Percentiles rank a stretch among this genome's conserved stretches.
Evolutionary conservation across 2,329 filamentous ascomycete species (phyloP).

Genomic region (Ophiostoma triangulosporum): DNA sequence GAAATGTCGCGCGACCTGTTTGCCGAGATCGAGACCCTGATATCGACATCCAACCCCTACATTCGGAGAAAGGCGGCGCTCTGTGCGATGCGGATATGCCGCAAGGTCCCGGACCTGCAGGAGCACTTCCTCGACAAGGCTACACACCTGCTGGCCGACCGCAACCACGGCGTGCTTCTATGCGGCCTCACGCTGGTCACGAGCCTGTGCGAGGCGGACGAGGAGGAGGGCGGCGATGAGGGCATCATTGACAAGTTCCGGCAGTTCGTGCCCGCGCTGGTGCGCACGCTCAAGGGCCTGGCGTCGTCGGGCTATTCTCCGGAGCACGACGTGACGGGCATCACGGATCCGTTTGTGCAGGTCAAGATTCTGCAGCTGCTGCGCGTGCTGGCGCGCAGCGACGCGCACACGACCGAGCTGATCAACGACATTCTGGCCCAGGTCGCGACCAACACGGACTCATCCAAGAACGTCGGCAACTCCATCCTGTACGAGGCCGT

Average conservation of each 20-base stretch:
- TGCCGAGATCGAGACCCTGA: constrained; percentile 81
- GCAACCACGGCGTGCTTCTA: constrained; percentile 89
- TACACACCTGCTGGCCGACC: constrained; percentile 71
- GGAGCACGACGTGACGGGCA: constrained; percentile 95
- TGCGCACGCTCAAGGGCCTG: constrained; percentile 81
- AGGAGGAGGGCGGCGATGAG: constrained; percentile 84
- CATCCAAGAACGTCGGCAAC: constrained; percentile 96
- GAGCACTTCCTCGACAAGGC: constrained; percentile 97
- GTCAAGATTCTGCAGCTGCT: constrained; percentile 87
- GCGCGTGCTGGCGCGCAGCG: constrained; percentile 73
- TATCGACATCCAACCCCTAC: constrained; percentile 94
- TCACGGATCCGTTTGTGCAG: constrained; percentile 94
- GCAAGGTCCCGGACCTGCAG: constrained; percentile 92
- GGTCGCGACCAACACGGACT: constrained; percentile 95
- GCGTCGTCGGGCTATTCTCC: constrained; percentile 94
- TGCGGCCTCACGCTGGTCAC: constrained; percentile 85
- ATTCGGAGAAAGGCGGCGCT: constrained; percentile 92
- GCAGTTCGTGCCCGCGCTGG: constrained; percentile 68
- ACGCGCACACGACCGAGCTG: constrained; percentile 79
- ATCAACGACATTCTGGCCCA: constrained; percentile 98
- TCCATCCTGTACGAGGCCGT: constrained; percentile 97
- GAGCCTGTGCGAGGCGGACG: constrained; percentile 88
- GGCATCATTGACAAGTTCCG: constrained; percentile 85
- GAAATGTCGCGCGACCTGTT: constrained; percentile 98
- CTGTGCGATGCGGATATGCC: constrained; percentile 98